A percentile compares a stretch with the other conserved stretches of the same genome.
phyloP scores from a whole-genome alignment of 2,329 filamentous ascomycete genomes.

The Trichoderma atrobrunneum region DNA sequence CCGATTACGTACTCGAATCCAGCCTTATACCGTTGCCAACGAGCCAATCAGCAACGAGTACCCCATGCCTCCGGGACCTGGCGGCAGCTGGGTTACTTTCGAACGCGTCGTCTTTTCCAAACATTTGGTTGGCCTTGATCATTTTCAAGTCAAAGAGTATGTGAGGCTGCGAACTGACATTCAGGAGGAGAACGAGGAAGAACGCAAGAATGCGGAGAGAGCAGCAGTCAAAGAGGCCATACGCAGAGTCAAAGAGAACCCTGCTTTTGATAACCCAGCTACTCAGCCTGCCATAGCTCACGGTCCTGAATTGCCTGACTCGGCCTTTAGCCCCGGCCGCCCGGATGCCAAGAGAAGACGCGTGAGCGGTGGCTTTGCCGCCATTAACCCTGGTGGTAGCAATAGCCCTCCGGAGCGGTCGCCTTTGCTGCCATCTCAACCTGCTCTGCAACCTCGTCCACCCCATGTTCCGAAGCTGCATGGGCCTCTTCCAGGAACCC shows the following conservation, averaged over 20 bases:
- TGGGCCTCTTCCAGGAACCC: slow-evolving; percentile 49
- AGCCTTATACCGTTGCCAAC: slow-evolving; percentile 48
- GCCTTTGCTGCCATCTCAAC: slow-evolving; percentile 22
- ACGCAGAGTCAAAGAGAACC: slow-evolving; percentile 42
- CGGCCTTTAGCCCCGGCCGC: slow-evolving; percentile 27
- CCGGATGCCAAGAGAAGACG: slow-evolving; percentile 50
- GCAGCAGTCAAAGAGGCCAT: slow-evolving; percentile 48
- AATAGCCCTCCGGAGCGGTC: slow-evolving; percentile 22
- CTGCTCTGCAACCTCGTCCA: slow-evolving; percentile 13
- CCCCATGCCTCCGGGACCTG: slow-evolving; percentile 55
- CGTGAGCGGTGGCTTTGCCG: slow-evolving; percentile 37
- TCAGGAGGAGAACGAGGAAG: slow-evolving; percentile 35
- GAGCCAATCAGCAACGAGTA: slow-evolving; percentile 45
- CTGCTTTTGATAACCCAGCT: slow-evolving; percentile 42
- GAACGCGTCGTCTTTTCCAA: slow-evolving; percentile 57
- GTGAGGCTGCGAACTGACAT: slow-evolving; percentile 51
- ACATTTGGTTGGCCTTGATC: slow-evolving; percentile 54
- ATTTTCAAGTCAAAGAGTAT: slow-evolving; percentile 61
- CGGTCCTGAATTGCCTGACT: slow-evolving; percentile 47
- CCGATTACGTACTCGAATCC: slow-evolving; percentile 58
- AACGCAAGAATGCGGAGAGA: slow-evolving; percentile 38
- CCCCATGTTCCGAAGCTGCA: slow-evolving; percentile 15
- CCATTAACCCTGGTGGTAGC: slow-evolving; percentile 32
- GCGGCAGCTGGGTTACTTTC: slow-evolving; percentile 64
- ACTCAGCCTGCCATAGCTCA: slow-evolving; percentile 49